Conservation (phyloP, 148 eudicot species). For the Pharnaceum exiguum region DNA sequence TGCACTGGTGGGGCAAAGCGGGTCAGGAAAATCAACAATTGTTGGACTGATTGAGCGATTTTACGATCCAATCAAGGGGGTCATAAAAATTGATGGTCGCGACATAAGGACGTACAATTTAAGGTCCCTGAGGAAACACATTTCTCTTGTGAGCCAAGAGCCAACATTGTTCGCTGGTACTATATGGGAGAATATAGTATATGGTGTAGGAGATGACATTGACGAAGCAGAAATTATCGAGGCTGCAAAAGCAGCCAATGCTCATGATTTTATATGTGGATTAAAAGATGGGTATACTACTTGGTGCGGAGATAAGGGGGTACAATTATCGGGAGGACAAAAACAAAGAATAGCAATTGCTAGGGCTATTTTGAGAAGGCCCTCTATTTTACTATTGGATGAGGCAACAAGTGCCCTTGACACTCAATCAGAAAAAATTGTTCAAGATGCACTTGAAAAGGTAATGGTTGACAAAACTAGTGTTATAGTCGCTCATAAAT, state of each 20-base stretch:
- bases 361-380: conserved; percentile 19
- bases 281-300: conserved; percentile 52
- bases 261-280: conserved; percentile 47
- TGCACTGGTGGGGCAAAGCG: conserved; percentile 62
- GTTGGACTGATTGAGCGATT: conserved; percentile 54
- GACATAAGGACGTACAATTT: conserved; percentile 42
- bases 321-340: conserved; percentile 39
- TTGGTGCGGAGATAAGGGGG: conserved; percentile 51
- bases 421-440: conserved; percentile 19
- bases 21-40: conserved; percentile 68
- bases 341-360: conserved; percentile 30
- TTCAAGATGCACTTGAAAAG: conserved; percentile 20
- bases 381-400: conserved; percentile 13
- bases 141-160: conserved; percentile 66
- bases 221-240: conserved; percentile 45
- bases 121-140: conserved; percentile 43
- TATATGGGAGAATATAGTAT: conserved; percentile 45
- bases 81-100: conserved; percentile 39
- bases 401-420: conserved; percentile 28
- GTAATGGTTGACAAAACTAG: conserved; percentile 26
- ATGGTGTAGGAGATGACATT: conserved; percentile 25
- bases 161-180: conserved; percentile 52
- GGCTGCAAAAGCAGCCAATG: conserved; percentile 59
- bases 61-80: conserved; percentile 47
- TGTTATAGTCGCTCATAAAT: conserved; percentile 57